A percentile compares a stretch with the other conserved stretches of the same genome.
phyloP scores from a whole-genome alignment of 768 basidiomycete species.

The Russula brevipes region DNA sequence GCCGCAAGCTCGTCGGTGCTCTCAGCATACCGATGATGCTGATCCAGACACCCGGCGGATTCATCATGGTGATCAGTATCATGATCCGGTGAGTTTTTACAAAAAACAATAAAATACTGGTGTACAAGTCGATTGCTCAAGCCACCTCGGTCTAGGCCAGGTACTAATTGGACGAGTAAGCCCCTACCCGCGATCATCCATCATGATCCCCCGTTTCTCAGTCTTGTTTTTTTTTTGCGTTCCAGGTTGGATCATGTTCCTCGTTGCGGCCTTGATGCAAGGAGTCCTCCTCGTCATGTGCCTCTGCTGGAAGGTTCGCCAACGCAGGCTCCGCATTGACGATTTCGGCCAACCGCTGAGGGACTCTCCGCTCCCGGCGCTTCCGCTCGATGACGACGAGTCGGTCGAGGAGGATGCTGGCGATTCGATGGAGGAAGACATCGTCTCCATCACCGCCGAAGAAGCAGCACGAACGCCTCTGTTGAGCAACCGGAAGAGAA shows the following conservation, averaged over 20 bases:
- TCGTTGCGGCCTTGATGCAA: slow-evolving; percentile 82
- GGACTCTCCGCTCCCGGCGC: slow-evolving; percentile 19
- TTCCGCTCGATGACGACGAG: slow-evolving; percentile 22
- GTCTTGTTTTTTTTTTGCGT: neutral
- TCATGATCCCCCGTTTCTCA: neutral
- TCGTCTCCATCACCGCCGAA: slow-evolving; percentile 8
- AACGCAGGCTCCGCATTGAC: slow-evolving; percentile 68
- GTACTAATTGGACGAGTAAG: slow-evolving; percentile 82
- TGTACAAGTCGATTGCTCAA: neutral
- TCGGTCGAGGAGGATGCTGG: slow-evolving; percentile 22
- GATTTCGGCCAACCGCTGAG: slow-evolving; percentile 73
- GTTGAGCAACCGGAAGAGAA: slow-evolving; percentile 6
- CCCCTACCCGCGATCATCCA: neutral
- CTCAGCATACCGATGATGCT: slow-evolving; percentile 94
- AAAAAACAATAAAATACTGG: neutral
- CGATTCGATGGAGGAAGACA: slow-evolving; percentile 25
- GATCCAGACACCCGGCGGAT: slow-evolving; percentile 86
- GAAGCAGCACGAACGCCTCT: slow-evolving; percentile 15
- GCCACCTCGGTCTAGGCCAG: slow-evolving; percentile 44
- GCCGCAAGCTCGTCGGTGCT: slow-evolving; percentile 77
- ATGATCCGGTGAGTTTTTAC: slow-evolving; percentile 49
- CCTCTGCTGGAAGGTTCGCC: slow-evolving; percentile 76
- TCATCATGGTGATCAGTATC: slow-evolving; percentile 82
- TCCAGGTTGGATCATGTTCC: slow-evolving; percentile 75
- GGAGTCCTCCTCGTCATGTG: slow-evolving; percentile 79